Percentiles rank a stretch among this genome's conserved stretches.
Conservation (phyloP, 2,329 filamentous ascomycete genomes). For the Fusarium drepaniforme region DNA sequence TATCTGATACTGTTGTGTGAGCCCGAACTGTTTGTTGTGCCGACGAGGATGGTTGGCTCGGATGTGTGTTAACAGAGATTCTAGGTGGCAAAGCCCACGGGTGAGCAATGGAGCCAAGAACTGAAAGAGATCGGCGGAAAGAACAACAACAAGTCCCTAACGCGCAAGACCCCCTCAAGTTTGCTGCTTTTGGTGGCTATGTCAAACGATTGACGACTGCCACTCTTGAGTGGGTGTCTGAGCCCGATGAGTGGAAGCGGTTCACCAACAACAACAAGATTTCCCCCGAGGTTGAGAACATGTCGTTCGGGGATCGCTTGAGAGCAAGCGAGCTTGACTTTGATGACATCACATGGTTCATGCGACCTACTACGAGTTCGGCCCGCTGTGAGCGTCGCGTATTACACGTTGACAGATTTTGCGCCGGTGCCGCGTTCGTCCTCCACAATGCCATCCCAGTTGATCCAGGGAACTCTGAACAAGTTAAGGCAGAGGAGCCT, state of each 20-base stretch:
- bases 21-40: neutral
- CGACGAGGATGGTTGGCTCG: neutral
- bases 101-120: neutral
- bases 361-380: neutral
- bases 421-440: neutral
- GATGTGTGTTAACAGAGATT: neutral
- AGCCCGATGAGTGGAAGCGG: slow-evolving; percentile 6
- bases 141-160: too few species aligned
- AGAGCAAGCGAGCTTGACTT: neutral
- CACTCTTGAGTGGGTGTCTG: neutral
- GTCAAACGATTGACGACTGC: neutral
- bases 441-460: neutral
- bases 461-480: neutral
- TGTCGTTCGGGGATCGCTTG: too few species aligned
- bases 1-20: neutral
- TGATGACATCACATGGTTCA: neutral
- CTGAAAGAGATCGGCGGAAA: neutral
- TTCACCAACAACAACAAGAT: neutral
- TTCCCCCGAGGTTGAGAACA: neutral
- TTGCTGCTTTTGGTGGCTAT: neutral
- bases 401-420: neutral
- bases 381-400: neutral
- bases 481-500: neutral
- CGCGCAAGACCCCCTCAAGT: neutral
- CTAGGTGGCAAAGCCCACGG: neutral